These are phyloP conservation scores for Ploettnerulaceae sp. DNA, from an alignment of 2,329 filamentous ascomycete species.

Conservation along the genomic window DNA sequence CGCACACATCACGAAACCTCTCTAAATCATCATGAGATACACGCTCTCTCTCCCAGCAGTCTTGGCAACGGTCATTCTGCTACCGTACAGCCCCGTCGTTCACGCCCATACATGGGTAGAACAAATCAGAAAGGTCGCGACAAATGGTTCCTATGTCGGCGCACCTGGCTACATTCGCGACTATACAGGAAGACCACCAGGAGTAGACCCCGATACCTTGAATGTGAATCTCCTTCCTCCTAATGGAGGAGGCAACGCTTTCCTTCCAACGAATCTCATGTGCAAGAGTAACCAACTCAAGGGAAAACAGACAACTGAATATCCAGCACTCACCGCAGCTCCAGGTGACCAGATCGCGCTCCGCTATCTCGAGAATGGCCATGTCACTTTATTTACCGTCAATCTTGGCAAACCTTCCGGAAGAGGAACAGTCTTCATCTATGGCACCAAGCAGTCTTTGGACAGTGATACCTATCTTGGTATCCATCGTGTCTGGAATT, in stretches of 20 bases:
- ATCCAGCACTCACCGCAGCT: constrained; percentile 37
- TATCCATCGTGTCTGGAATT: constrained; percentile 74
- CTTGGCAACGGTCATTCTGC: constrained; percentile 19
- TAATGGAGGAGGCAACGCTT: constrained; percentile 44
- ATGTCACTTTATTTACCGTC: constrained; percentile 58
- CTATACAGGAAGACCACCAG: constrained; percentile 53
- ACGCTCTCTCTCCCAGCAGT: constrained; percentile 7
- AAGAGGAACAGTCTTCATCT: constrained; percentile 69
- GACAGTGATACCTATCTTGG: constrained; percentile 48
- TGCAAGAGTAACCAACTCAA: constrained; percentile 61
- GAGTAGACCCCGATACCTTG: constrained; percentile 56
- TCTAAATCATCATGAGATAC: constrained; percentile 12
- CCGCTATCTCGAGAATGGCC: constrained; percentile 70
- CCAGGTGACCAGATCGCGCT: constrained; percentile 62
- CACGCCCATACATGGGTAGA: constrained; percentile 80
- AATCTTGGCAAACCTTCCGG: constrained; percentile 57
- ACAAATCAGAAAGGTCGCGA: constrained; percentile 62
- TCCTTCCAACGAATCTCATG: constrained; percentile 50
- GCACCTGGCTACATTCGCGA: constrained; percentile 70
- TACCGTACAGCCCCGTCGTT: constrained; percentile 16
- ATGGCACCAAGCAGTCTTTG: constrained; percentile 60
- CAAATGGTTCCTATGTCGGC: constrained; percentile 69
- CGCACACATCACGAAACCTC: not conserved
- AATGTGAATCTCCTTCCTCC: constrained; percentile 61
- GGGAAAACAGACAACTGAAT: constrained; percentile 29